Evolutionary conservation across 2,329 filamentous ascomycete species (phyloP).

Genomic region (Canariomyces notabilis): DNA sequence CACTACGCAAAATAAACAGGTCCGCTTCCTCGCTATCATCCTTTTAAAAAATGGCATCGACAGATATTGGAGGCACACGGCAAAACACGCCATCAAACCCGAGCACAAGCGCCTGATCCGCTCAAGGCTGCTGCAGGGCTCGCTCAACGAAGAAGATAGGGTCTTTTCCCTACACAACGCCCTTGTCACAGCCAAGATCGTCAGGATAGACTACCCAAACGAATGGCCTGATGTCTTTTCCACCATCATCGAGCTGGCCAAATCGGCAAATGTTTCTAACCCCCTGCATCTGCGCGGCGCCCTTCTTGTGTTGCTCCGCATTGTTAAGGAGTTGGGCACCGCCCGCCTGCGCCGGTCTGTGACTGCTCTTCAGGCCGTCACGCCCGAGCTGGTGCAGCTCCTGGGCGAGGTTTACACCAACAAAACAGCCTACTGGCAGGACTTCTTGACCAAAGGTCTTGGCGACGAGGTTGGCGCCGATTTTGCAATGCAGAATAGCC

Average conservation of each 20-base stretch:
- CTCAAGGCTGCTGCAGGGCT: conserved; percentile 67
- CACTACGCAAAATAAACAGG: conserved; percentile 66
- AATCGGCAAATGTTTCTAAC: conserved; percentile 52
- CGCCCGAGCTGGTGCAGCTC: conserved; percentile 79
- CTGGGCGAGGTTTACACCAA: conserved; percentile 73
- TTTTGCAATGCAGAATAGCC: conserved; percentile 67
- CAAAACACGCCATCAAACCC: conserved; percentile 62
- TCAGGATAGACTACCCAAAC: conserved; percentile 80
- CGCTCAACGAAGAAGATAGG: conserved; percentile 69
- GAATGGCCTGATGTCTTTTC: conserved; percentile 70
- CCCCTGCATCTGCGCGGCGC: conserved; percentile 65
- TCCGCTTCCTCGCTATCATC: conserved; percentile 86
- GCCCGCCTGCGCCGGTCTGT: conserved; percentile 71
- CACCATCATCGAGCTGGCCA: conserved; percentile 60
- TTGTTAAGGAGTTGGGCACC: conserved; percentile 85
- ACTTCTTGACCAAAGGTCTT: conserved; percentile 51
- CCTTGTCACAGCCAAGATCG: conserved; percentile 78
- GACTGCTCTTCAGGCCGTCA: conserved; percentile 68
- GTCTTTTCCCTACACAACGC: conserved; percentile 83
- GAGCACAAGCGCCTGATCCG: conserved; percentile 76
- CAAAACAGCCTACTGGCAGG: conserved; percentile 65
- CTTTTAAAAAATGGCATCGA: conserved; percentile 97
- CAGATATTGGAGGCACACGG: conserved; percentile 77
- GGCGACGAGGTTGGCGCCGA: conserved; percentile 56
- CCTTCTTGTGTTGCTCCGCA: conserved; percentile 72